These are phyloP conservation scores for Paramecium tetraurelia DNA, from an alignment of 73 alveolate species.

Conservation along the genomic window DNA sequence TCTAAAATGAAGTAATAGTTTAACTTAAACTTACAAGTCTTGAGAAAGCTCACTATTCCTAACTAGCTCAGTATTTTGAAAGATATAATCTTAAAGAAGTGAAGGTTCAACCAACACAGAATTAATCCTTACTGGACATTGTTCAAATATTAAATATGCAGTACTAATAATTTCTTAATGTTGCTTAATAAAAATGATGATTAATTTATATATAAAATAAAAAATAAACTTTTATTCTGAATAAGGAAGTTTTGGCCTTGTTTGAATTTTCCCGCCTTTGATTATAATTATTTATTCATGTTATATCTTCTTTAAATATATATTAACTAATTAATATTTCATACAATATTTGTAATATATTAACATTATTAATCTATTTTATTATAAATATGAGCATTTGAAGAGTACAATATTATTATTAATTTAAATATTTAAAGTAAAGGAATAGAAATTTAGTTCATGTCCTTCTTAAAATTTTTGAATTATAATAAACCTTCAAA, in stretches of 20 bases:
- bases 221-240: not conserved
- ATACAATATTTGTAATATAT: not conserved
- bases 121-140: not conserved
- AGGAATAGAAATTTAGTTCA: too few relatives aligned
- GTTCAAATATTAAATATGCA: not conserved
- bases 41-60: not conserved
- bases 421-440: too few relatives aligned
- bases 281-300: not conserved
- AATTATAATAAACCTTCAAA: too few relatives aligned
- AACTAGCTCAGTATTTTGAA: constrained; percentile 11
- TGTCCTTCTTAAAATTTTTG: too few relatives aligned
- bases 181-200: not conserved
- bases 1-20: not conserved
- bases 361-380: too few relatives aligned
- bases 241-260: not conserved
- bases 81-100: not conserved
- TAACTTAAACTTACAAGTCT: not conserved
- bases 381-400: too few relatives aligned
- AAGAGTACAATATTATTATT: too few relatives aligned
- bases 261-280: not conserved
- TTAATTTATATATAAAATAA: not conserved
- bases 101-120: not conserved
- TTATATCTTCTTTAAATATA: not conserved
- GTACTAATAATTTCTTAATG: not conserved
- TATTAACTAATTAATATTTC: not conserved